Evolutionary conservation across 192 early-diverging fungal genomes (phyloP).

Genomic region (Coemansia sp.): DNA sequence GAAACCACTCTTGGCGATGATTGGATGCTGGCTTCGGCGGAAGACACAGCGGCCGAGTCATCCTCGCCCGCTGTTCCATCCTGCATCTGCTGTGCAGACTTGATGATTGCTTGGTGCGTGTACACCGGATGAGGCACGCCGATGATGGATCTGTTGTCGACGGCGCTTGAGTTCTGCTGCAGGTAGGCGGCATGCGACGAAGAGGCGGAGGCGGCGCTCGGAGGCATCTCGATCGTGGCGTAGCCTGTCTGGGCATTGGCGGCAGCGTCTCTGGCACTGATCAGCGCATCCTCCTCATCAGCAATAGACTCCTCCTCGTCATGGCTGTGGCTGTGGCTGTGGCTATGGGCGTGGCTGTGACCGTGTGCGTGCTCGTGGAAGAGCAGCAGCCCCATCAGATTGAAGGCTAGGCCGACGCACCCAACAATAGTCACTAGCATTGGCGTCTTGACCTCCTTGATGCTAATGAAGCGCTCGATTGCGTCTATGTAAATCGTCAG

Average conservation of each 20-base stretch:
- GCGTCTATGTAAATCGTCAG: conserved; percentile 87
- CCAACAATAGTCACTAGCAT: conserved; percentile 77
- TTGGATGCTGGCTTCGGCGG: conserved; percentile 13
- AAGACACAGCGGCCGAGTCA: not conserved
- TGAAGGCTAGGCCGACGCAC: conserved; percentile 70
- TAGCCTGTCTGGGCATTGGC: conserved; percentile 13
- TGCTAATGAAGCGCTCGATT: conserved; percentile 75
- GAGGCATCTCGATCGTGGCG: conserved; percentile 24
- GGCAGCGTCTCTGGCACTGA: not conserved
- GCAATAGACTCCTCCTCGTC: conserved; percentile 41
- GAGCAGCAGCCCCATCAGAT: conserved; percentile 77
- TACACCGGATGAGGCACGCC: conserved; percentile 57
- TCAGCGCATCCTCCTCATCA: conserved; percentile 36
- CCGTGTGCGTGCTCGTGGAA: conserved; percentile 75
- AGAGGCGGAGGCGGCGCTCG: not conserved
- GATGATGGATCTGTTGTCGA: conserved; percentile 52
- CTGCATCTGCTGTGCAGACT: conserved; percentile 48
- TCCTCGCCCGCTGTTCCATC: conserved; percentile 17
- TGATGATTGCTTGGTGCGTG: conserved; percentile 56
- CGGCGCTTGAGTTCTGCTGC: conserved; percentile 28
- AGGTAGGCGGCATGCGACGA: not conserved
- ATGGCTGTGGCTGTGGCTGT: conserved; percentile 36
- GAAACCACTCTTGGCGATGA: conserved; percentile 18
- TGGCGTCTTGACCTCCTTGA: conserved; percentile 70
- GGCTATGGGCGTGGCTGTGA: conserved; percentile 58